Evolutionary conservation across 2,329 filamentous ascomycete species (phyloP).

Genomic region (Cordyceps cicadae): DNA sequence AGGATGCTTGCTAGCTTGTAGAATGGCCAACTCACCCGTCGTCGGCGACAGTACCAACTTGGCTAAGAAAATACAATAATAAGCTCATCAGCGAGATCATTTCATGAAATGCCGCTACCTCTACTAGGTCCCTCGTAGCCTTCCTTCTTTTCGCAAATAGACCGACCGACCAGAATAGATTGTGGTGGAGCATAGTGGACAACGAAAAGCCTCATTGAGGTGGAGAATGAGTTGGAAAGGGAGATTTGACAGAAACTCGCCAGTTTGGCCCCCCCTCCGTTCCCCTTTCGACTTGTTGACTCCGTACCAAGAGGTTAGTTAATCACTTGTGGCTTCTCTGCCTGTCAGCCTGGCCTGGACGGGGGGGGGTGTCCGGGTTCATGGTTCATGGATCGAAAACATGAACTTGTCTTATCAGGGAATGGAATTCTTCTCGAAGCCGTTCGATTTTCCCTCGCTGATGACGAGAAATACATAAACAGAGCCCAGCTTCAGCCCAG

Average conservation of each 20-base stretch:
- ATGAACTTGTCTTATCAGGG: background rate
- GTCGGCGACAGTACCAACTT: too few relatives aligned
- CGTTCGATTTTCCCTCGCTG: background rate
- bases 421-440: background rate
- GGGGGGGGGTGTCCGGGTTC: too few relatives aligned
- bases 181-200: background rate
- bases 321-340: slow-evolving; percentile 1
- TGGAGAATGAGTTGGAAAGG: background rate
- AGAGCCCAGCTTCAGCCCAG: background rate
- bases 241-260: background rate
- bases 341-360: background rate
- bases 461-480: background rate
- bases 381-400: background rate
- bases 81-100: too few relatives aligned
- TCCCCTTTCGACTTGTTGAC: background rate
- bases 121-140: too few relatives aligned
- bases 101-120: too few relatives aligned
- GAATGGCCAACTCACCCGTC: too few relatives aligned
- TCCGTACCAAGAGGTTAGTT: background rate
- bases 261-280: background rate
- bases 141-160: background rate
- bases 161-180: background rate
- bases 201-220: background rate
- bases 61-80: too few relatives aligned
- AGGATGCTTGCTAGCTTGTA: too few relatives aligned